Base-by-base conservation (phyloP, 176 grass and related monocot genomes). In the Aegilops tauschii region DNA sequence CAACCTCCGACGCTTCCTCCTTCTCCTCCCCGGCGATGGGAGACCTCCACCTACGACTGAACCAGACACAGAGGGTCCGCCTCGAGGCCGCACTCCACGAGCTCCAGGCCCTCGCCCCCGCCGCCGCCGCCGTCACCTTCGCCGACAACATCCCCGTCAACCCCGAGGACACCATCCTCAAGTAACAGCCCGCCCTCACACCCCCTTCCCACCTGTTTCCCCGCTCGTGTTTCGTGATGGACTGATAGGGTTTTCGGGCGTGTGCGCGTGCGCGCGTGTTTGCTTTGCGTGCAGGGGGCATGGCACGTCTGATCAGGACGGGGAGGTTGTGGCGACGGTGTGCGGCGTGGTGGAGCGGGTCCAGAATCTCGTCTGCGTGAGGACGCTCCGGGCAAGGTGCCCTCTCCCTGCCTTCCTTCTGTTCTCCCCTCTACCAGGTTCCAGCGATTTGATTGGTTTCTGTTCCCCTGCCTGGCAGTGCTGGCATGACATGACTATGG, bases 321-420 rank as follows among this genome's bases (percentile, higher is more conserved):
- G 91, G 23, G 81, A 95, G 84, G 88, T 98, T 29, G 93, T 94
- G 69, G 96, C 96, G 12, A 91, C 96, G 25, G 58, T 98, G 27
- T 98, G 96, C 78, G 96, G 96, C 25, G 78, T 98, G 67, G 88
- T 98, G 32, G 96, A 98, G 84, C 88, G 95, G 67, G 93, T 98
- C 40, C 93, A 98, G 68, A 98, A 98, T 67, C 90, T 95, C 59
- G 93, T 98, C 31, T 92, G 88, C 50, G 92, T 98, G 32, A 88
- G 90, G n/a, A 74, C 96, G 32, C 93, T 94, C 28, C 78, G 86
- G 78, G 88, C 93, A 50, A 98, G 93, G 93, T 98, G 81, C 9
- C 72, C 47, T 11, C 23, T 37, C 61, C 59, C 20, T 23, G 25
- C 37, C 56, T 70, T 32, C 18, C 17, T 70, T 14, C 5, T 25